Conservation (phyloP, 345 rosid genomes). For the Eucalyptus erythrocorys region DNA sequence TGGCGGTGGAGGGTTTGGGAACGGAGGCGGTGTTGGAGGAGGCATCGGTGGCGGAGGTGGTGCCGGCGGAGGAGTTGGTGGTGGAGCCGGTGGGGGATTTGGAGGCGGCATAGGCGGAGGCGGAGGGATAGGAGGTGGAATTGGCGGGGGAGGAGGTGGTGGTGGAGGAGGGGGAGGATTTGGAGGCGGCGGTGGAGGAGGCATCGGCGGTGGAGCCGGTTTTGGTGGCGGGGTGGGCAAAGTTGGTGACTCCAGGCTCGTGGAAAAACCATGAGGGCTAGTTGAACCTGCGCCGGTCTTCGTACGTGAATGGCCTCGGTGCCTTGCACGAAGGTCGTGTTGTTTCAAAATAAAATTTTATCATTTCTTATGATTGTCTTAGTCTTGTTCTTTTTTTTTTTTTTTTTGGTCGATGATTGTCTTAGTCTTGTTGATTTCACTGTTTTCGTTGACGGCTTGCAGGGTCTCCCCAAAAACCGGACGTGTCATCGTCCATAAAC, state of each 20-base stretch:
- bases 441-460: background rate
- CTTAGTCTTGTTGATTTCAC: background rate
- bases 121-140: background rate
- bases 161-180: background rate
- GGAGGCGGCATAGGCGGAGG: background rate
- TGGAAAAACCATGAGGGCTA: background rate
- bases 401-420: too few relatives aligned
- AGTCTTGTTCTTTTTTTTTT: too few relatives aligned
- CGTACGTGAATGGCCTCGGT: background rate
- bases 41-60: background rate
- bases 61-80: background rate
- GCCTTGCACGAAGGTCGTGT: background rate
- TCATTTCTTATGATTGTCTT: background rate
- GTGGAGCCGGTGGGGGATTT: background rate
- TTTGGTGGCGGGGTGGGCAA: background rate
- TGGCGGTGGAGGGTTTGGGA: background rate
- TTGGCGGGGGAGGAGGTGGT: background rate
- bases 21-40: background rate
- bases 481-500: background rate
- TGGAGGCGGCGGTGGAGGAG: background rate
- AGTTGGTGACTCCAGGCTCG: background rate
- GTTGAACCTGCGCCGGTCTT: background rate
- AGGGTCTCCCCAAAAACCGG: background rate
- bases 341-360: background rate
- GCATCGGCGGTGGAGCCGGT: background rate